Percentiles rank a stretch among this genome's conserved stretches.
phyloP scores from a whole-genome alignment of 176 grass and related monocot species.

The Echinochloa phyllopogon region DNA sequence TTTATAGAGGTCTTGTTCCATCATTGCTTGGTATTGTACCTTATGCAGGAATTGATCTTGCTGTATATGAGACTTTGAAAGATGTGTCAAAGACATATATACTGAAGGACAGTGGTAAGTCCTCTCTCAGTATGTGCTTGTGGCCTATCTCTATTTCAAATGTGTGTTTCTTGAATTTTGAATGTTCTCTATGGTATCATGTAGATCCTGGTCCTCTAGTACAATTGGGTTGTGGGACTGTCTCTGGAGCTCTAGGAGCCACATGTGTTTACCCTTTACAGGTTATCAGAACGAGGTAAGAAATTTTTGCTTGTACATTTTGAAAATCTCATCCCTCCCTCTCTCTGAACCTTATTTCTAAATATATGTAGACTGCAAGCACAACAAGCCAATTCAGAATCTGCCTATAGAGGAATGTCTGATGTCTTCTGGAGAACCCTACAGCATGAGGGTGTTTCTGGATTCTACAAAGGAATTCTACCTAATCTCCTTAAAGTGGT shows the following conservation, averaged over 20 bases:
- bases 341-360: constrained; percentile 39
- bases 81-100: constrained; percentile 88
- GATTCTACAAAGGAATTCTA: constrained; percentile 95
- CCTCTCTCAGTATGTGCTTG: constrained; percentile 17
- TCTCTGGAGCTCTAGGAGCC: constrained; percentile 88
- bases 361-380: constrained; percentile 91
- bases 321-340: constrained; percentile 7
- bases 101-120: constrained; percentile 79
- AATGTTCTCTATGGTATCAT: constrained; percentile 34
- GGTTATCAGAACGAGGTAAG: constrained; percentile 96
- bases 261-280: constrained; percentile 98
- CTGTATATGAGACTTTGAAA: constrained; percentile 95
- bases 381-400: constrained; percentile 68
- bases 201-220: constrained; percentile 93
- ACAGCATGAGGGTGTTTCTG: constrained; percentile 78
- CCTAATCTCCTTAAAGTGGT: constrained; percentile 99
- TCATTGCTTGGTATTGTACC: constrained; percentile 96
- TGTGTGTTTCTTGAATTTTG: constrained; percentile 42
- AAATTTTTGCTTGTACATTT: constrained; percentile 20
- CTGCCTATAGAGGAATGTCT: constrained; percentile 84
- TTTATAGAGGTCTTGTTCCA: constrained; percentile 87
- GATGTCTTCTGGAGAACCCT: constrained; percentile 96
- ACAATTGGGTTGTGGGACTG: constrained; percentile 87
- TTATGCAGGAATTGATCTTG: constrained; percentile 94
- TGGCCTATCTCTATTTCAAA: constrained; percentile 11